A percentile compares a stretch with the other conserved stretches of the same genome.
phyloP scores from a whole-genome alignment of 176 grass and related monocot genomes.

The Typha latifolia region DNA sequence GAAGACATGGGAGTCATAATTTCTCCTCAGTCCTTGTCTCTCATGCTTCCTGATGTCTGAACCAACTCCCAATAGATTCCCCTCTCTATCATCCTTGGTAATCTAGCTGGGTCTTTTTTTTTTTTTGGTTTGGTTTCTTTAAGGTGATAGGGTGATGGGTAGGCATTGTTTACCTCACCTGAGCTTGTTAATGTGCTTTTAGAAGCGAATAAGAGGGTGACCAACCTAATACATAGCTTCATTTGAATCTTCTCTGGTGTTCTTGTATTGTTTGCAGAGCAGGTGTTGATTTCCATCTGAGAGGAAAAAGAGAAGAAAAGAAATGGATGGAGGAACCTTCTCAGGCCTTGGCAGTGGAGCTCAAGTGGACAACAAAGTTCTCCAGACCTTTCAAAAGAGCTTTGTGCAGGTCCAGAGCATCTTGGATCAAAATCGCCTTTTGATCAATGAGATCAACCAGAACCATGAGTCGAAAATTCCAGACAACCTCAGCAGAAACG shows the following conservation, averaged over 20 bases:
- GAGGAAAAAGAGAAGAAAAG: not conserved
- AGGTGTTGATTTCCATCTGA: not conserved
- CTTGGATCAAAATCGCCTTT: constrained; percentile 57
- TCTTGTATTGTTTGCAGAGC: not conserved
- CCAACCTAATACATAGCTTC: too few relatives aligned
- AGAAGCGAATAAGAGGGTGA: too few relatives aligned
- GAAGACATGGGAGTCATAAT: constrained; percentile 5
- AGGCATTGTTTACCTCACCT: too few relatives aligned
- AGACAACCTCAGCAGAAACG: constrained; percentile 58
- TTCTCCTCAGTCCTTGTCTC: constrained; percentile 17
- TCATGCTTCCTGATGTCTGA: constrained; percentile 17
- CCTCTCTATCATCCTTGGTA: constrained; percentile 23
- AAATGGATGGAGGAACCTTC: not conserved
- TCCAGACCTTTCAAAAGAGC: constrained; percentile 72
- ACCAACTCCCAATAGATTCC: constrained; percentile 27
- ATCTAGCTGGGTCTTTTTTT: constrained; percentile 6
- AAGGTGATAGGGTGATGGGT: too few relatives aligned
- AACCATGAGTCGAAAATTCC: constrained; percentile 80
- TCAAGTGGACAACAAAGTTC: constrained; percentile 42
- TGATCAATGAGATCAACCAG: constrained; percentile 83
- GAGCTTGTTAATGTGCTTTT: too few relatives aligned
- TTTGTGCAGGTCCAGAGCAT: constrained; percentile 79
- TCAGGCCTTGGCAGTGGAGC: not conserved
- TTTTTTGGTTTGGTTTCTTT: constrained; percentile 1
- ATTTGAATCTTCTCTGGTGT: too few relatives aligned